Conservation (phyloP, 1,284 basidiomycete species). For the Ustilago loliicola region DNA sequence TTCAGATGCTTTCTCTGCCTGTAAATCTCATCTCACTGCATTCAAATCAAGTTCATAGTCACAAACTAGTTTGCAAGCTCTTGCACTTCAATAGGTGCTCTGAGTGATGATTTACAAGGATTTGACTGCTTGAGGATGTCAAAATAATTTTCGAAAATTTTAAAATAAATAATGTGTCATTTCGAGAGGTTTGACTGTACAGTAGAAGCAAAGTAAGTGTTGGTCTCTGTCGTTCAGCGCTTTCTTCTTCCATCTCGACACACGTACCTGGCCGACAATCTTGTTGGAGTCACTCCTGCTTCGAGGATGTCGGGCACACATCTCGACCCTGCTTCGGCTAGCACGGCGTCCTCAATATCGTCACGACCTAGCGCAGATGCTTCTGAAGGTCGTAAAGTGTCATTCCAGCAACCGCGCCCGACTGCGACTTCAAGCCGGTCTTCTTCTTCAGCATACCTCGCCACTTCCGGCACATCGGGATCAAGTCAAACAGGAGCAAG, state of each 20-base stretch:
- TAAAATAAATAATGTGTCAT: too few species aligned
- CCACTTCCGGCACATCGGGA: slow-evolving; percentile 7
- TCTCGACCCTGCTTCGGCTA: background rate
- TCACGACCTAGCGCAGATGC: slow-evolving; percentile 1
- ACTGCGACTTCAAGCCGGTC: slow-evolving; percentile 20
- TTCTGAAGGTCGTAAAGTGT: slow-evolving; percentile 34
- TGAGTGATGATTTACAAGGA: too few species aligned
- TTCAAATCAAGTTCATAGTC: too few species aligned
- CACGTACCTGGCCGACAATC: background rate
- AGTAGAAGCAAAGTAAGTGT: slow-evolving; percentile 30
- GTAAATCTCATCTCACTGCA: too few species aligned
- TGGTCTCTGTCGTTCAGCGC: slow-evolving; percentile 17
- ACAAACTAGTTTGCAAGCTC: too few species aligned
- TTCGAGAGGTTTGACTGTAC: slow-evolving; percentile 9
- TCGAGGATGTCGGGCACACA: slow-evolving; percentile 19
- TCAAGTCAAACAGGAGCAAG: slow-evolving; percentile 5
- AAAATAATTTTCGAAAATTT: too few species aligned
- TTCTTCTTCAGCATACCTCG: slow-evolving; percentile 21
- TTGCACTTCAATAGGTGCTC: too few species aligned
- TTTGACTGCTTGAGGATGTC: too few species aligned
- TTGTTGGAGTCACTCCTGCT: background rate
- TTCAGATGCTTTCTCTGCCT: too few species aligned
- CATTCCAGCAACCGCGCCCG: slow-evolving; percentile 26
- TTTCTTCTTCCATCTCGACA: slow-evolving; percentile 8
- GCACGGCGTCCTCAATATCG: slow-evolving; percentile 5